Evolutionary conservation across 345 rosid species (phyloP).

Genomic region (Brassica incana): DNA sequence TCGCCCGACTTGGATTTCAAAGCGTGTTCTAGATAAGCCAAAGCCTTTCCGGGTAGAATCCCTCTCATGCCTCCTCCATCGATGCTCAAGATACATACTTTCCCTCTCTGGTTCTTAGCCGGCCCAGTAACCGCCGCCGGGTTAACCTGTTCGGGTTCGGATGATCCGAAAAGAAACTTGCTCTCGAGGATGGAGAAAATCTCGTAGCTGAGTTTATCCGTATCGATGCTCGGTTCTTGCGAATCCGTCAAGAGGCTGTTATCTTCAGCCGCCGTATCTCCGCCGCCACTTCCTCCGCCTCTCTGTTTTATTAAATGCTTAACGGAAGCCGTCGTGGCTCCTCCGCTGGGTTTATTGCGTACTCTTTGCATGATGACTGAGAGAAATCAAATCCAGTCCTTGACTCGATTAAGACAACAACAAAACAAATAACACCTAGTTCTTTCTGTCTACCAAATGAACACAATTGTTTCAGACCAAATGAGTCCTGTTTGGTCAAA

Average conservation of each 20-base stretch:
- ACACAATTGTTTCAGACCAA: constrained; percentile 29
- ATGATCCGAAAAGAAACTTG: constrained; percentile 83
- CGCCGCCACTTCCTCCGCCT: constrained; percentile 22
- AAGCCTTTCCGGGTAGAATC: constrained; percentile 79
- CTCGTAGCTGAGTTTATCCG: constrained; percentile 95
- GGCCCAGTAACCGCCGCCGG: constrained; percentile 32
- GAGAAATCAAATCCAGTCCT: constrained; percentile 17
- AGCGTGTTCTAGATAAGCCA: constrained; percentile 79
- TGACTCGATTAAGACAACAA: background rate
- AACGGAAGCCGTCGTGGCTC: background rate
- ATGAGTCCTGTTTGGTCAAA: constrained; percentile 20
- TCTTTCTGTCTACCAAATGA: constrained; percentile 23
- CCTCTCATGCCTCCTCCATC: constrained; percentile 98
- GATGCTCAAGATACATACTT: constrained; percentile 77
- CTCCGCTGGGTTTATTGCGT: constrained; percentile 15
- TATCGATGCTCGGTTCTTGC: constrained; percentile 96
- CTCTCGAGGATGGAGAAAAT: constrained; percentile 92
- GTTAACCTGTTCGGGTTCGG: constrained; percentile 47
- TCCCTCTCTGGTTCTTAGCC: constrained; percentile 88
- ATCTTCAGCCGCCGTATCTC: constrained; percentile 36
- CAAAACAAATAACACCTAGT: background rate
- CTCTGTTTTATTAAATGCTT: constrained; percentile 23
- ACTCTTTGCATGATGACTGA: constrained; percentile 37
- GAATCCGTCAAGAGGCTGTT: constrained; percentile 50
- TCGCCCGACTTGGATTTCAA: constrained; percentile 77